Evolutionary conservation across 2,329 filamentous ascomycete genomes (phyloP), one percentile per base, ranked within the genome.

Genomic region (Botrytis paeoniae): DNA sequence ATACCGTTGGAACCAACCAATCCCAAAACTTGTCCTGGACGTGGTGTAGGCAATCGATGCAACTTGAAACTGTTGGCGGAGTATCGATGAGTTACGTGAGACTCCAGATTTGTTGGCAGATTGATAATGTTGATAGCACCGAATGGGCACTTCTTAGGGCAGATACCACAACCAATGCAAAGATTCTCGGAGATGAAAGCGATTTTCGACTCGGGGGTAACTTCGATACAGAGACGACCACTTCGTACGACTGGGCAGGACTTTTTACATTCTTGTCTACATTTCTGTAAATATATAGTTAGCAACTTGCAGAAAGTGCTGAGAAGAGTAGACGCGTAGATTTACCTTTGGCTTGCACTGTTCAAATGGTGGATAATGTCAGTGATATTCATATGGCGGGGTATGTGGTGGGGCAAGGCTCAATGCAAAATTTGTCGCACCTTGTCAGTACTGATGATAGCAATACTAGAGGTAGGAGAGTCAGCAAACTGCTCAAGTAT

Each of bases 121-220:
- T 99, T 99, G 94, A 99, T 99, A 84, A 99, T 99, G 83, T 95
- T 97, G 85, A 99, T 99, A 80, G 96, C 96, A 81, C 95, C 92
- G 84, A 99, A 99, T 25, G 96, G 96, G 84, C 96, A 99, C 84
- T 98, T 98, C 87, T 99, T 99, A 62, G 95, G 94, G 84, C 97
- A 99, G 86, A 99, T 99, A 91, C 96, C 97, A 82, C 97, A 99
- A 84, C 96, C 96, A 80, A 98, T 98, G 83, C 95, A 98, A 75
- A 98, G 90, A 76, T 90, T 90, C 84, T 99, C 96, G 77, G 95
- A 98, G 81, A 99, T 97, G 88, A 98, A 99, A 82, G 96, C 96
- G 79, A 99, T 95, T 81, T 95, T 95, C 77, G 95, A 97, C 73
- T 93, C 89, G 76, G 93, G 86, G 70, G 89, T 87, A 80, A 99